These are phyloP conservation scores for Albifimbria verrucaria DNA, from an alignment of 2,329 filamentous ascomycete species.

Conservation along the genomic window DNA sequence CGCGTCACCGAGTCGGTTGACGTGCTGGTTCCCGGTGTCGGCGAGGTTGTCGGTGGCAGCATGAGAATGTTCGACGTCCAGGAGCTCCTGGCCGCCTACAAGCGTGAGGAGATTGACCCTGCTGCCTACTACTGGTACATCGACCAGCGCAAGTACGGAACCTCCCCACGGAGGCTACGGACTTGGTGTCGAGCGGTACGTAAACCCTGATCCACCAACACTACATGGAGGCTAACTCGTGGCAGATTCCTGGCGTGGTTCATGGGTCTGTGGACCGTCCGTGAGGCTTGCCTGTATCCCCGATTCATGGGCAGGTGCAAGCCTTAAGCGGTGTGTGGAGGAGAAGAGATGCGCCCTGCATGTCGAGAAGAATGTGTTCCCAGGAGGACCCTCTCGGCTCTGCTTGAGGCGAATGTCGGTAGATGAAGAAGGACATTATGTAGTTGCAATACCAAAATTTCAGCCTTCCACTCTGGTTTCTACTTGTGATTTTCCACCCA, in stretches of 20 bases:
- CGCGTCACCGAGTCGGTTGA: constrained; percentile 94
- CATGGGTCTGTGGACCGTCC: constrained; percentile 61
- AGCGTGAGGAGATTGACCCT: constrained; percentile 80
- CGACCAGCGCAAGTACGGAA: constrained; percentile 94
- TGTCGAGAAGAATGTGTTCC: too few species aligned
- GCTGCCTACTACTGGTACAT: constrained; percentile 97
- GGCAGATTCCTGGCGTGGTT: constrained; percentile 60
- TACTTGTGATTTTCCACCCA: too few species aligned
- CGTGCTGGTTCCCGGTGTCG: constrained; percentile 82
- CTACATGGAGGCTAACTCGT: background rate
- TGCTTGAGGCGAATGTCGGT: too few species aligned
- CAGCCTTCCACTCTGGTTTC: too few species aligned
- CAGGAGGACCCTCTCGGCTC: too few species aligned
- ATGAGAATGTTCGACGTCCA: constrained; percentile 96
- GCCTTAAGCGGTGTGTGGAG: too few species aligned
- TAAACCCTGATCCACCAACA: background rate
- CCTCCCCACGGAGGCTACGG: constrained; percentile 92
- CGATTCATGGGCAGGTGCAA: constrained; percentile 80
- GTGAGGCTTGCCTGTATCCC: constrained; percentile 71
- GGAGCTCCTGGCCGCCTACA: constrained; percentile 84
- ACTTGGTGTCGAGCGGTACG: constrained; percentile 74
- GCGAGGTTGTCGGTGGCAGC: constrained; percentile 92
- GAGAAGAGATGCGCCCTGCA: too few species aligned
- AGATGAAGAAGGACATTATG: too few species aligned
- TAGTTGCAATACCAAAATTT: too few species aligned